Evolutionary conservation across 768 basidiomycete genomes (phyloP).

Genomic region (Pleurotus citrinopileatus): DNA sequence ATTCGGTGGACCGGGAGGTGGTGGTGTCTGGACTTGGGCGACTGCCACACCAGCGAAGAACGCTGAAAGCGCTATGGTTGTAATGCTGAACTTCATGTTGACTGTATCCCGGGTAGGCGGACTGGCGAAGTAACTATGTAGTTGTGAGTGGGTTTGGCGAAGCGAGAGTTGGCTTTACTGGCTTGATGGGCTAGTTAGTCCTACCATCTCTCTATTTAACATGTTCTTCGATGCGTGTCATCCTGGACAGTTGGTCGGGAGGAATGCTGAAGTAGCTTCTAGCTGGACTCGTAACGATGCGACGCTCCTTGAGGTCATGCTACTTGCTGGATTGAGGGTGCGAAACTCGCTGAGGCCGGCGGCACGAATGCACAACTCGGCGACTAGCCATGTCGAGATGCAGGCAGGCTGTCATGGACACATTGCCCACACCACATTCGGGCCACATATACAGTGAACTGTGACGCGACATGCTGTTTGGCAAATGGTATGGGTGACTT

Average conservation of each 20-base stretch:
- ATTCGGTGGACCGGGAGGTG: not conserved
- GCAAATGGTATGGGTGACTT: not conserved
- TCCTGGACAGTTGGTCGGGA: not conserved
- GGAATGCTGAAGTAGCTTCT: not conserved
- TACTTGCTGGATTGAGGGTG: not conserved
- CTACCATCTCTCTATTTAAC: not conserved
- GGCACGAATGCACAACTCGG: not conserved
- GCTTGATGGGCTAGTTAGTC: not conserved
- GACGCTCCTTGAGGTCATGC: not conserved
- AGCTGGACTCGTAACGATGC: not conserved
- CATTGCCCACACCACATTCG: not conserved
- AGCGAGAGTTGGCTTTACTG: too few species aligned
- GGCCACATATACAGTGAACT: not conserved
- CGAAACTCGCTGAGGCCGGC: not conserved
- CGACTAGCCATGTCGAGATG: not conserved
- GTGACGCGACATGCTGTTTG: not conserved
- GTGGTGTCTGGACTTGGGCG: not conserved
- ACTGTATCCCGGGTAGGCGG: too few species aligned
- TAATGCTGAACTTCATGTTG: conserved; percentile 6
- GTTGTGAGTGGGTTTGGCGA: not conserved
- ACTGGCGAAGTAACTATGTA: too few species aligned
- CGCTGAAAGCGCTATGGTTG: not conserved
- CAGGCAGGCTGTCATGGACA: not conserved
- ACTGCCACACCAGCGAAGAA: not conserved
- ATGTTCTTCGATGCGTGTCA: not conserved